Evolutionary conservation across 805 yeast genomes (phyloP), one percentile per base, ranked within the genome.

Genomic region (Wickerhamiella alocasiicola): DNA sequence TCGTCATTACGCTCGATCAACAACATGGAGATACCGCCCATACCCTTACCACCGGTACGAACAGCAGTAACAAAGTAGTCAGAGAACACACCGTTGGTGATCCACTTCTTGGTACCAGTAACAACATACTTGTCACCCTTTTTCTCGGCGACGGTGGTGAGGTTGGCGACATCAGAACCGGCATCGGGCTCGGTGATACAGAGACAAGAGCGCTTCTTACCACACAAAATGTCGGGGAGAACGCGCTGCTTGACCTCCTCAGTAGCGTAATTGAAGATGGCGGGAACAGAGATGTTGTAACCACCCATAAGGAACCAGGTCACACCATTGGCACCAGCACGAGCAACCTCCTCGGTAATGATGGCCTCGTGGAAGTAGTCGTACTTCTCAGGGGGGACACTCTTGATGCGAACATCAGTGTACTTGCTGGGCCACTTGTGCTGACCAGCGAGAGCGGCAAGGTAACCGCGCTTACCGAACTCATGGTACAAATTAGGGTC

Each of bases 121-220:
- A 64, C 62, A 31, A 60, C 49, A 48, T 49, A 64, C 46, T 50
- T 50, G 50, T 57, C 58, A 27, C 67, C 68, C 33, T 63, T 66
- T 53, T 49, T 49, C 39, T 48, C 56, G 28, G 68, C 68, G 6
- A 61, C 48, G 24, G 67, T 60, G 34, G 62, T 59, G 39, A 64
- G 47, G 45, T 62, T 59, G 26, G 69, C 68, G 6, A 64, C 69
- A 46, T 64, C 68, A 29, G 66, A 60, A 16, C 68, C 68, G 19
- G 66, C 68, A 33, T 59, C 59, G 13, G 68, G 69, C 53, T 64
- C 68, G 19, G 69, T 64, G 53, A 64, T 64, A 40, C 62, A 55
- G 31, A 64, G 50, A 43, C 69, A 65, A 44, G 60, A 54, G 36
- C 69, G 60, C 55, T 62, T 63, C 37, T 60, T 55, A 18, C 68